Evolutionary conservation across 1,284 basidiomycete genomes (phyloP).

Genomic region (Cutaneotrichosporon cutaneum): DNA sequence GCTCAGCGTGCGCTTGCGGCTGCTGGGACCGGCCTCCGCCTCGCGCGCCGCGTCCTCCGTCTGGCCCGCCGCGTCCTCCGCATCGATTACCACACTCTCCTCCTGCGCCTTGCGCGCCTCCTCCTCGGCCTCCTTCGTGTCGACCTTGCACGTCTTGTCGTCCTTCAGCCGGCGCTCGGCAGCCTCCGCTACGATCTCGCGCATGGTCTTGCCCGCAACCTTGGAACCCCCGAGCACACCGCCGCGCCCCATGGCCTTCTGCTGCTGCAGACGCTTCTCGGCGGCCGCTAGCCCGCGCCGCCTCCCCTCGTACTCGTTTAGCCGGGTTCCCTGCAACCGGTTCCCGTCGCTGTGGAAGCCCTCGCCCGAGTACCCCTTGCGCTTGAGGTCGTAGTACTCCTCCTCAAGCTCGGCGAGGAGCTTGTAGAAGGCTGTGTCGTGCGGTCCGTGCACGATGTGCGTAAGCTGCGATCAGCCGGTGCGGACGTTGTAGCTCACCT

Average conservation of each 20-base stretch:
- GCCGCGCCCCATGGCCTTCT: slow-evolving; percentile 59
- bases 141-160: slow-evolving; percentile 64
- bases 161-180: slow-evolving; percentile 72
- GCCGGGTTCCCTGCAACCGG: slow-evolving; percentile 64
- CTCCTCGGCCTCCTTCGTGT: slow-evolving; percentile 58
- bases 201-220: slow-evolving; percentile 58
- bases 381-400: slow-evolving; percentile 72
- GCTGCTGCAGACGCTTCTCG: slow-evolving; percentile 63
- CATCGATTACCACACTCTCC: slow-evolving; percentile 63
- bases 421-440: slow-evolving; percentile 76
- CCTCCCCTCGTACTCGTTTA: slow-evolving; percentile 65
- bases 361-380: slow-evolving; percentile 72
- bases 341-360: slow-evolving; percentile 75
- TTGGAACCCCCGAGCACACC: slow-evolving; percentile 52
- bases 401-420: slow-evolving; percentile 72
- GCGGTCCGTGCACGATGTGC: slow-evolving; percentile 81
- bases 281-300: slow-evolving; percentile 70
- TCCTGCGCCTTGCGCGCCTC: slow-evolving; percentile 69
- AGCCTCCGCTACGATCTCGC: slow-evolving; percentile 76
- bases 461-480: slow-evolving; percentile 61
- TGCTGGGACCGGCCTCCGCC: too few species aligned
- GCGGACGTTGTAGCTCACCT: slow-evolving; percentile 59
- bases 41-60: neutral
- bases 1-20: slow-evolving; percentile 17
- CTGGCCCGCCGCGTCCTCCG: slow-evolving; percentile 27